Base-by-base conservation (phyloP, 768 basidiomycete species). In the Kwoniella shandongensis region DNA sequence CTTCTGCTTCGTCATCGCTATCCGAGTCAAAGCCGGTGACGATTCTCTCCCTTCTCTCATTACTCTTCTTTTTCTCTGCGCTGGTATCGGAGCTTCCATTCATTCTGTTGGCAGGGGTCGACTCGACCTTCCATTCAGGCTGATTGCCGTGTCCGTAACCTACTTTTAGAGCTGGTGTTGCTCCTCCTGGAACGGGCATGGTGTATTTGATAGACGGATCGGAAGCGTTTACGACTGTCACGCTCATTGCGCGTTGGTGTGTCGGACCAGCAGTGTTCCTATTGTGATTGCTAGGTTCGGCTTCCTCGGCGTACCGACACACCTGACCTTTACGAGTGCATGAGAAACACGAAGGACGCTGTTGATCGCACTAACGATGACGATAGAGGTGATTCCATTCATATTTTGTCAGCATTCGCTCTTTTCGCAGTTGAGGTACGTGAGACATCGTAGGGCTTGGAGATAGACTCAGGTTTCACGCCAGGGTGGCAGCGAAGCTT, bases 11-110 rank as follows among this genome's bases (percentile, higher is more conserved):
- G n/a, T 59, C 64, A 2, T 66, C 60, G 2, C 42, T 47, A 54
- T 66, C 61, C 45, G 42, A 47, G 18, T 64, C 62, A 29, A 59
- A 67, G 4, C 59, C 66, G 54, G 44, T 44, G 7, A 63, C 36
- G 15, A 66, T 60, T 41, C 65, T 46, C 18, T 61, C 54, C 29
- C 58, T 39, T 44, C 56, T 51, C 23, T 49, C 42, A 8, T 42
- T 40, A 3, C 20, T 27, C 41, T 48, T 60, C 50, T 59, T 51
- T 40, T 51, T 49, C 36, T 51, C 59, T n/a, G n/a, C 59, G 30
- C 41, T 54, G 4, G 38, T 36, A 15, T n/a, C 22, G 38, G 26
- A 20, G 20, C 36, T 42, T 23, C n/a, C n/a, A 7, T n/a, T 17
- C 15, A 13, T 22, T 22, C 10, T 13, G 27, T 17, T 40, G 11